Base-by-base conservation (phyloP, 1,139 yeast species). In the Blastobotrys petasosporus region DNA sequence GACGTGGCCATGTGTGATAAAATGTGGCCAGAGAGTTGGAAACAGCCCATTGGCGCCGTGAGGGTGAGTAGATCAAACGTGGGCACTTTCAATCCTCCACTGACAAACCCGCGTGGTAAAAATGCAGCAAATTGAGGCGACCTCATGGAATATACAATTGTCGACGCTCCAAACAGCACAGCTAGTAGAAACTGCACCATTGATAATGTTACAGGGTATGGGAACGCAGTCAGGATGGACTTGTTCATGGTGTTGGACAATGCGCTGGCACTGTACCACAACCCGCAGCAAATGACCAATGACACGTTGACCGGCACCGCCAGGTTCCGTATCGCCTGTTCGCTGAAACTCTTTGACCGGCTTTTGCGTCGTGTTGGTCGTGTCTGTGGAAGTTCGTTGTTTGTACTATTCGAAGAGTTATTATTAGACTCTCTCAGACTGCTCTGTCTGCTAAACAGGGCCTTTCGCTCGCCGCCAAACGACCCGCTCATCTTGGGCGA, bases 1-100 rank as follows among this genome's bases (percentile, higher is more conserved):
- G 88, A 77, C 1, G 96, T 87, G 20, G 97, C 92, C 64, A 85
- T 84, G 63, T 88, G 95, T 4, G 94, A 79, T 10, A 94, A 79
- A 50, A 88, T 78, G 64, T 90, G 97, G 15, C 97, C 97, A 29
- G 82, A 70, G 53, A 90, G 84, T 68, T 90, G 97, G 66, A 90
- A 90, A 49, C 81, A 69, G 2, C 97, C 97, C 95, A 90, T 85
- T 17, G 97, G 97, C 28, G 86, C 75, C 0, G 94, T 85, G 31
- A 92, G 79, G 46, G 70, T 62, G 16, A 87, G 61, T 35, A 85
- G 72, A 44, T 76, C 73, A 37, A 58, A 51, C 2, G 79, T 72
- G 8, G 94, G 74, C 23, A 35, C 77, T 50, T 61, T 79, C 69
- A 55, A 67, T 51, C 59, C 65, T 35, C 45, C 61, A 44, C 48